These are phyloP conservation scores for Ophidiomyces ophidiicola DNA, from an alignment of 2,329 filamentous ascomycete genomes.

Conservation along the genomic window DNA sequence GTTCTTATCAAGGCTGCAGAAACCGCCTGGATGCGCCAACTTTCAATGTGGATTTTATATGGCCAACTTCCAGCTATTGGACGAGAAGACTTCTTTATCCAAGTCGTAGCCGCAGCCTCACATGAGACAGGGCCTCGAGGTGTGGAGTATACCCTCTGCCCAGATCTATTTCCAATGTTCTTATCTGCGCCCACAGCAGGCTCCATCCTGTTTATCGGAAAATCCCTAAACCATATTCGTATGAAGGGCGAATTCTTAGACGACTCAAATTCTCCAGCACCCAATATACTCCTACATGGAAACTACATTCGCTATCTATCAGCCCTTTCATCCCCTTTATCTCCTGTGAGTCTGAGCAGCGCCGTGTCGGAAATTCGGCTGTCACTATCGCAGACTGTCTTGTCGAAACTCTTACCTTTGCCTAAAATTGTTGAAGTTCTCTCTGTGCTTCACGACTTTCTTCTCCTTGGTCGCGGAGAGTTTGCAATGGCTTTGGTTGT, in stretches of 20 bases:
- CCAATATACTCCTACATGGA: slow-evolving; percentile 46
- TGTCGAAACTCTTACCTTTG: slow-evolving; percentile 71
- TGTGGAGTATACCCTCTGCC: slow-evolving; percentile 46
- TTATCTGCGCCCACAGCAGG: slow-evolving; percentile 60
- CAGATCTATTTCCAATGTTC: slow-evolving; percentile 61
- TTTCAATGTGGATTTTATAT: slow-evolving; percentile 83
- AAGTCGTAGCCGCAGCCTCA: slow-evolving; percentile 32
- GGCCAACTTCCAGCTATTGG: slow-evolving; percentile 69
- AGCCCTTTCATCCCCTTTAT: slow-evolving; percentile 59
- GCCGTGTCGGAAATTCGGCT: slow-evolving; percentile 65
- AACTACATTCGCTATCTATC: slow-evolving; percentile 48
- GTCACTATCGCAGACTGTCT: slow-evolving; percentile 68
- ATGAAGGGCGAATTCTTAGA: slow-evolving; percentile 33
- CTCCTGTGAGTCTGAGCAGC: slow-evolving; percentile 54
- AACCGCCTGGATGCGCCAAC: slow-evolving; percentile 79
- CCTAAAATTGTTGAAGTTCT: slow-evolving; percentile 65
- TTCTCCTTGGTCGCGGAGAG: slow-evolving; percentile 76
- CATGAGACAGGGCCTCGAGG: slow-evolving; percentile 24
- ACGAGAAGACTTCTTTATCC: slow-evolving; percentile 76
- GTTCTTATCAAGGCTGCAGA: slow-evolving; percentile 68
- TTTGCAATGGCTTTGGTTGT: slow-evolving; percentile 79
- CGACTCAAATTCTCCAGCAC: slow-evolving; percentile 33
- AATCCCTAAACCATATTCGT: slow-evolving; percentile 73
- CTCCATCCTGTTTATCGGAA: slow-evolving; percentile 83
- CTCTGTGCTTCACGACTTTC: slow-evolving; percentile 69